These are phyloP conservation scores for Groenewaldozyma auringiensis DNA, from an alignment of 1,139 yeast species.

Conservation along the genomic window DNA sequence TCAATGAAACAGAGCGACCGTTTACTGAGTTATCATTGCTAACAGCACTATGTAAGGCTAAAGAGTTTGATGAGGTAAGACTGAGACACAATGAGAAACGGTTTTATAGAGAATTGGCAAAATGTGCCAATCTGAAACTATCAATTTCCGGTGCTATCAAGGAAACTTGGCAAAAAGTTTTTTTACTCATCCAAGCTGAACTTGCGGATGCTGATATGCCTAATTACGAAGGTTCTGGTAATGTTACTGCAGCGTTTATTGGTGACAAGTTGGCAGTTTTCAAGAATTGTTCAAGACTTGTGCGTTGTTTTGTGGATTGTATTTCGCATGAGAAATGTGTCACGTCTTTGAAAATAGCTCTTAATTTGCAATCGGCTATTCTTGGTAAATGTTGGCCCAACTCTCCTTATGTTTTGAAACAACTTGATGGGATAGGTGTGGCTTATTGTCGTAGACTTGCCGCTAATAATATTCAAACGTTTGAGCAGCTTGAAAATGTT, in stretches of 20 bases:
- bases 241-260: background rate
- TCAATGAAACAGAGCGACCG: background rate
- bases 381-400: slow-evolving; percentile 1
- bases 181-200: slow-evolving; percentile 1
- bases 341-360: background rate
- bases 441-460: background rate
- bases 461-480: background rate
- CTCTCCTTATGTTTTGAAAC: background rate
- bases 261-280: slow-evolving; percentile 1
- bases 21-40: background rate
- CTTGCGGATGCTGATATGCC: background rate
- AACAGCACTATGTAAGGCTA: background rate
- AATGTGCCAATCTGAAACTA: background rate
- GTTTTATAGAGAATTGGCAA: background rate
- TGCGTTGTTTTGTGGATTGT: background rate
- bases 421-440: slow-evolving; percentile 1
- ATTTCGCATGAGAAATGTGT: background rate
- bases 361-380: background rate
- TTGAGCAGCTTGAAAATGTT: slow-evolving; percentile 1
- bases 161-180: slow-evolving; percentile 3
- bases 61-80: slow-evolving; percentile 2
- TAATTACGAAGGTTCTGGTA: background rate
- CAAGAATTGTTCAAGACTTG: background rate
- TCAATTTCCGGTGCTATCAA: background rate
- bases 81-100: slow-evolving; percentile 1